Conservation (phyloP, 2,329 filamentous ascomycete genomes). For the Diaporthe amygdali region DNA sequence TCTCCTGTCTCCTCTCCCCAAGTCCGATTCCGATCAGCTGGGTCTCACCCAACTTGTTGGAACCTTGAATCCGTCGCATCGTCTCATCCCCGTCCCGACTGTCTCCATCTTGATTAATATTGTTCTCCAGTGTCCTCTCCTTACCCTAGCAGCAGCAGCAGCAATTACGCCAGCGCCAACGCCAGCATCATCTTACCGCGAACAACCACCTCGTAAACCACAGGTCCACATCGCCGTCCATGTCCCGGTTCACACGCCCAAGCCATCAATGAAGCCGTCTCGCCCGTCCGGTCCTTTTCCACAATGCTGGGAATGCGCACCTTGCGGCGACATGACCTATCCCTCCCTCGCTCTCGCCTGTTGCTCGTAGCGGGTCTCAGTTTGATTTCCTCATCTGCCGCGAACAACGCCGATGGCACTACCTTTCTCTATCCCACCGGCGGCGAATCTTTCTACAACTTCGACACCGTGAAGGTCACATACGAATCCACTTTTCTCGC, state of each 20-base stretch:
- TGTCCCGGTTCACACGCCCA: background rate
- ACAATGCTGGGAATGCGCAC: conserved; percentile 19
- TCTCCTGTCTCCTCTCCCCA: background rate
- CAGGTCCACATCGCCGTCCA: background rate
- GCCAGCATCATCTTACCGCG: background rate
- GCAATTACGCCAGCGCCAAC: too few species aligned
- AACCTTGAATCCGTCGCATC: conserved; percentile 12
- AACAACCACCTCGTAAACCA: background rate
- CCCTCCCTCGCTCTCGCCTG: background rate
- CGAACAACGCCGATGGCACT: background rate
- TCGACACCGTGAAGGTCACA: conserved; percentile 12
- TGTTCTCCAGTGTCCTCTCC: background rate
- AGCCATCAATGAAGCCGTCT: conserved; percentile 11
- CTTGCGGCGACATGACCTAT: background rate
- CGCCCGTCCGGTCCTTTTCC: conserved; percentile 10
- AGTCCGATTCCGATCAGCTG: conserved; percentile 12
- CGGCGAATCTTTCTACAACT: conserved; percentile 16
- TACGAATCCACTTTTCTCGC: conserved; percentile 10
- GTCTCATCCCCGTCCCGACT: background rate
- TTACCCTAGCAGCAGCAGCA: background rate
- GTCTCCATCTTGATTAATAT: background rate
- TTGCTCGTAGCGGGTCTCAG: background rate
- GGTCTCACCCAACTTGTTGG: background rate
- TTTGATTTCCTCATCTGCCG: background rate
- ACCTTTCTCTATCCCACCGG: conserved; percentile 7